Base-by-base conservation (phyloP, 495 filamentous ascomycete genomes). In the Aspergillus taichungensis region DNA sequence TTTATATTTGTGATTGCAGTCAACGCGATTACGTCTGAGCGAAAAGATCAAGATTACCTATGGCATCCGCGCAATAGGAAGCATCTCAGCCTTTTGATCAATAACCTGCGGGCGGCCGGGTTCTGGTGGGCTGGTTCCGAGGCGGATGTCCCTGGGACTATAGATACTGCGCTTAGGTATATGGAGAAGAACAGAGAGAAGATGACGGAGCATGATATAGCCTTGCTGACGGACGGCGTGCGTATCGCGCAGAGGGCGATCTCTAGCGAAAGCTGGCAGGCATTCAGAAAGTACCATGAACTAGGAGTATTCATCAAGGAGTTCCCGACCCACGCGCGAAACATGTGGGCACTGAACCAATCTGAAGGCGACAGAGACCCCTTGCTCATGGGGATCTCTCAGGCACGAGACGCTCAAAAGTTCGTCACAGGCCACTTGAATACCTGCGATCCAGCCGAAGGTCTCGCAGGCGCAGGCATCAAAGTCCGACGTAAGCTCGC, bases 41-140 rank as follows among this genome's bases (percentile, higher is more conserved):
- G 88, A 9, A 74, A 73, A 6, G 91, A 88, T 53, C 69, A 73
- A 29, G 91, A 97, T 56, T 97, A 95, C 54, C 83, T 97, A 55
- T 95, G 95, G 53, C 81, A 94, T 43, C 73, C 78, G 0, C 76
- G 73, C 6, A 90, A 88, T 54, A 62, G 75, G 18, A 80, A 76
- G 34, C 65, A 72, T 40, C 67, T 95, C 0, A 65, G 76, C 36
- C 65, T 77, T 28, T 69, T 91, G 0, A 82, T 91, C 10, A 74
- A 72, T 41, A 95, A 97, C 57, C 66, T 97, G 29, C 74, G 85
- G 18, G 85, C 94, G 55, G 82, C 87, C n/a, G 84, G 84, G 34
- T 94, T 95, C 55, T 92, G 88, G 67, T 95, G 90, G 73, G 82
- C 83, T 7, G 88, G 89, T 31, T 88, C 85, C 46, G 78, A 80